phyloP scores from a whole-genome alignment of 1,284 basidiomycete species.

The Apiotrichum sp. region DNA sequence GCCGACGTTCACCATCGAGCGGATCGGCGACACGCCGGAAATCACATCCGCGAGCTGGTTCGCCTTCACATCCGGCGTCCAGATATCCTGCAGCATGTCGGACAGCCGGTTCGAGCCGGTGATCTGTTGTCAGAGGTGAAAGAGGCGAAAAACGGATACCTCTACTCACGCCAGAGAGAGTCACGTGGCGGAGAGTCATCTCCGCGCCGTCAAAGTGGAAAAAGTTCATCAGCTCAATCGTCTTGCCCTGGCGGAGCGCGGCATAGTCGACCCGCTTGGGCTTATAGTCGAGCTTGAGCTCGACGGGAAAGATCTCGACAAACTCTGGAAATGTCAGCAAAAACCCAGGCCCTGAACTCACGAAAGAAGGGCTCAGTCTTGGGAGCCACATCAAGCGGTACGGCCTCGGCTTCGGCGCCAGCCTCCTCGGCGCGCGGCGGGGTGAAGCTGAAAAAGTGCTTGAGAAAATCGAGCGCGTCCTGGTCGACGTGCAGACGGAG shows the following conservation, averaged over 20 bases:
- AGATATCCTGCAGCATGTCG: slow-evolving; percentile 87
- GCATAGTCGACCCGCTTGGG: slow-evolving; percentile 92
- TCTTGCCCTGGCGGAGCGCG: slow-evolving; percentile 82
- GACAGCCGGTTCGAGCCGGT: slow-evolving; percentile 83
- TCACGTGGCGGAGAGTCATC: slow-evolving; percentile 92
- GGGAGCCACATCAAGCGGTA: slow-evolving; percentile 21
- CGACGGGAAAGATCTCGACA: slow-evolving; percentile 57
- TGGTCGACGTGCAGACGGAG: slow-evolving; percentile 92
- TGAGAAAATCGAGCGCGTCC: slow-evolving; percentile 95
- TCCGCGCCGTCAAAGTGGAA: slow-evolving; percentile 99
- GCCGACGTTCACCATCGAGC: slow-evolving; percentile 92
- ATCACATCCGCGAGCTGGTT: slow-evolving; percentile 96
- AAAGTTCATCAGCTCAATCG: slow-evolving; percentile 98
- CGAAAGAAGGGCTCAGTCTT: slow-evolving; percentile 47
- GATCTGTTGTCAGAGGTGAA: slow-evolving; percentile 53
- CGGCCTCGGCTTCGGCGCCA: not conserved
- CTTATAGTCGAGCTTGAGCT: slow-evolving; percentile 94
- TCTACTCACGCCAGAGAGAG: slow-evolving; percentile 71
- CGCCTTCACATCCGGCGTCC: slow-evolving; percentile 98
- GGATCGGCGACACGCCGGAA: slow-evolving; percentile 91
- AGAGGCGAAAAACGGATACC: not conserved
- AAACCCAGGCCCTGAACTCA: slow-evolving; percentile 16
- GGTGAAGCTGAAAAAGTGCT: slow-evolving; percentile 89
- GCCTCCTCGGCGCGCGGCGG: slow-evolving; percentile 50
- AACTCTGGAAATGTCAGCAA: slow-evolving; percentile 28